Evolutionary conservation across 768 basidiomycete species (phyloP).

Genomic region (Russula dissimulans): DNA sequence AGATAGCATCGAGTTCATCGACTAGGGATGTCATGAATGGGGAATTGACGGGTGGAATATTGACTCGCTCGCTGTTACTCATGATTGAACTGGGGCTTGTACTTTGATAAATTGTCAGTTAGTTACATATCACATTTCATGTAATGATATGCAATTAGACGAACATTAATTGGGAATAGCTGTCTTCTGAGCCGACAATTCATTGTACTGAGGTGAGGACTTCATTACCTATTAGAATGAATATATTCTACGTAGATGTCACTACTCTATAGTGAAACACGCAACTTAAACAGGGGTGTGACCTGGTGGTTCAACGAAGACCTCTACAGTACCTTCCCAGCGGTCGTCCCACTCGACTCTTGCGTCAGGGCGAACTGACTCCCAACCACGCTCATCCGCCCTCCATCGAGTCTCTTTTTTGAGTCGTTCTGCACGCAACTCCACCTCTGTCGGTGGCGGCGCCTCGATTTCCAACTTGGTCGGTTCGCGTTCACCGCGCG

Average conservation of each 20-base stretch:
- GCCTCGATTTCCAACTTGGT: conserved; percentile 73
- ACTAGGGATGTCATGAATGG: not conserved
- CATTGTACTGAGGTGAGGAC: not conserved
- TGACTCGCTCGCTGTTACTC: not conserved
- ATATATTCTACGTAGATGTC: not conserved
- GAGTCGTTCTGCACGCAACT: conserved; percentile 78
- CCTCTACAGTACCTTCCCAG: conserved; percentile 48
- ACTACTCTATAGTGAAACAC: not conserved
- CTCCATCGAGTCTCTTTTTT: conserved; percentile 87
- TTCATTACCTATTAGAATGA: not conserved
- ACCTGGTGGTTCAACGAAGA: conserved; percentile 42
- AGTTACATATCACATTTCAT: not conserved
- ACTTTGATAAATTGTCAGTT: not conserved
- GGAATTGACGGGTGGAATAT: not conserved
- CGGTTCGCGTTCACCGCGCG: conserved; percentile 66
- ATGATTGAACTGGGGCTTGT: not conserved
- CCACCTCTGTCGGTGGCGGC: conserved; percentile 81
- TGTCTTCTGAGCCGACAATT: not conserved
- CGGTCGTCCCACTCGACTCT: conserved; percentile 71
- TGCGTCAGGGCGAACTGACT: conserved; percentile 54
- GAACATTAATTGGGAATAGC: not conserved
- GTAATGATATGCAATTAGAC: not conserved
- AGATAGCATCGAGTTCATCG: conserved; percentile 11
- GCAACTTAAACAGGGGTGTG: not conserved
- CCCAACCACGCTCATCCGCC: conserved; percentile 70